phyloP scores from a whole-genome alignment of 352 stramenopile genomes.

The Phytophthora pisi region DNA sequence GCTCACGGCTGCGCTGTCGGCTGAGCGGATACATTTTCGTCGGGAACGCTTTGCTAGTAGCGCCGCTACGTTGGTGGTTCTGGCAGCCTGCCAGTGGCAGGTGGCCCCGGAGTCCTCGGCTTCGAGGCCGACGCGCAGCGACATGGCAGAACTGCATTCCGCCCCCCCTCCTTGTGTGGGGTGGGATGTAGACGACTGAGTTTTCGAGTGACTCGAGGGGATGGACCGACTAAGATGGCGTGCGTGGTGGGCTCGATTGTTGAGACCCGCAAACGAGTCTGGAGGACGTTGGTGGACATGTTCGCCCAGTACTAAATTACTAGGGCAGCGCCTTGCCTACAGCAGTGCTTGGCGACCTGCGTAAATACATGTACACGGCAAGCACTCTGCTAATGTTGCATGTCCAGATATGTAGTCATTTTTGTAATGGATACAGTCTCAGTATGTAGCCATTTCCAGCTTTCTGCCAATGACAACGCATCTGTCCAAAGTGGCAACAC shows the following conservation, averaged over 20 bases:
- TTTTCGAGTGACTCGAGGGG: neutral
- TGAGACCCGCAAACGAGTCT: conserved; percentile 5
- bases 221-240: conserved; percentile 23
- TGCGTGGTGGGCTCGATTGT: conserved; percentile 16
- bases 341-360: too few relatives aligned
- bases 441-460: too few relatives aligned
- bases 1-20: conserved; percentile 7
- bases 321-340: too few relatives aligned
- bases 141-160: neutral
- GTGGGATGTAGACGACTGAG: conserved; percentile 1
- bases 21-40: conserved; percentile 20
- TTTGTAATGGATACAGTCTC: too few relatives aligned
- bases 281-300: neutral
- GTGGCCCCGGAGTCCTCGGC: neutral
- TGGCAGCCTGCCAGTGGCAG: too few relatives aligned
- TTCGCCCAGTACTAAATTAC: too few relatives aligned
- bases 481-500: neutral
- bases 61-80: too few relatives aligned
- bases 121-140: conserved; percentile 1
- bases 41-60: conserved; percentile 3
- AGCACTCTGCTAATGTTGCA: too few relatives aligned
- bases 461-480: too few relatives aligned
- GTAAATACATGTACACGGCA: too few relatives aligned
- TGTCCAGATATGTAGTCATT: too few relatives aligned
- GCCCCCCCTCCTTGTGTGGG: too few relatives aligned